These are phyloP conservation scores for Pyricularia sp. DNA, from an alignment of 2,329 filamentous ascomycete species.

Conservation along the genomic window DNA sequence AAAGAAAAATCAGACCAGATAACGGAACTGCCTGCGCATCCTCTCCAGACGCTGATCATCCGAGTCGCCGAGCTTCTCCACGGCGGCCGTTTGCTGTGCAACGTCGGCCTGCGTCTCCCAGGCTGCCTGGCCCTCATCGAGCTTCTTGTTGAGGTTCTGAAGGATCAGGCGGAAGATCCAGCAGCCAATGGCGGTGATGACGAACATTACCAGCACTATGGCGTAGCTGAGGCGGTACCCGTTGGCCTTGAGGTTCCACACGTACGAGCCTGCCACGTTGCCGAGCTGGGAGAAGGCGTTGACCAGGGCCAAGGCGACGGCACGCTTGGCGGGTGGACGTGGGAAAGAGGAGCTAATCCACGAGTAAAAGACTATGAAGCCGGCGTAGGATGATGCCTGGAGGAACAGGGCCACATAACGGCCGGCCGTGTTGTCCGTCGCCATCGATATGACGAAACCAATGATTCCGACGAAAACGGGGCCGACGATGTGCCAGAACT, in stretches of 20 bases:
- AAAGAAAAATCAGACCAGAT: constrained; percentile 24
- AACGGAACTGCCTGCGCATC: constrained; percentile 38
- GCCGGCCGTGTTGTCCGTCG: constrained; percentile 42
- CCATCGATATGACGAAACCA: constrained; percentile 52
- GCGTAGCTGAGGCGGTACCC: constrained; percentile 54
- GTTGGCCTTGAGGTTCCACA: constrained; percentile 36
- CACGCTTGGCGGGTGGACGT: constrained; percentile 49
- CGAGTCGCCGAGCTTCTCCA: constrained; percentile 28
- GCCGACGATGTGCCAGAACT: constrained; percentile 49
- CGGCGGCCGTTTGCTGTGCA: constrained; percentile 26
- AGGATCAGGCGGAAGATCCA: constrained; percentile 37
- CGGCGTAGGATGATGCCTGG: constrained; percentile 42
- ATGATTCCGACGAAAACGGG: constrained; percentile 43
- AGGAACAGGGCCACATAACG: constrained; percentile 53
- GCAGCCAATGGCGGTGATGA: constrained; percentile 44
- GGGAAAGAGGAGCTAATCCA: constrained; percentile 39
- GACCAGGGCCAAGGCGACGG: constrained; percentile 51
- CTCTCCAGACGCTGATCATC: constrained; percentile 22
- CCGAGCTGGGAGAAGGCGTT: constrained; percentile 49
- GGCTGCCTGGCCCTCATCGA: constrained; percentile 28
- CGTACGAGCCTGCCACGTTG: constrained; percentile 22
- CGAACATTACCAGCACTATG: constrained; percentile 57
- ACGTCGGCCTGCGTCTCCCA: constrained; percentile 27
- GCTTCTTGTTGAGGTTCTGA: constrained; percentile 29
- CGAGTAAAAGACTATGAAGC: constrained; percentile 36